A percentile compares a stretch with the other conserved stretches of the same genome.
phyloP scores from a whole-genome alignment of 2,329 filamentous ascomycete genomes.

The Penicillium sp. region DNA sequence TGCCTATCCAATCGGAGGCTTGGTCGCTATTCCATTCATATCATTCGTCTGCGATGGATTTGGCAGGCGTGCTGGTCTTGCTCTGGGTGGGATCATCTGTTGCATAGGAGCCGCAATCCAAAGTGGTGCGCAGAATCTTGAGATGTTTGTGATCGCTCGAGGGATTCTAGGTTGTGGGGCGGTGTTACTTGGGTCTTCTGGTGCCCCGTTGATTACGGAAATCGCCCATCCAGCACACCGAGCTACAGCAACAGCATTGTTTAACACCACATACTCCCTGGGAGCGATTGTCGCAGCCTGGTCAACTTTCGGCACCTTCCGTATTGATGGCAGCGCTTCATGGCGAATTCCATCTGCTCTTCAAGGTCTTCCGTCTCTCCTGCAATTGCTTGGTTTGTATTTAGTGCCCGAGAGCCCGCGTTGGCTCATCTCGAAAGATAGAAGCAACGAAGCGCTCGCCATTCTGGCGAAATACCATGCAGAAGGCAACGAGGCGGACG shows the following conservation, averaged over 20 bases:
- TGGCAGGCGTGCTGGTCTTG: not conserved
- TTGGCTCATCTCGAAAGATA: conserved; percentile 65
- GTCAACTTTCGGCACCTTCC: not conserved
- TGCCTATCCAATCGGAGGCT: not conserved
- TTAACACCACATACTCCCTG: not conserved
- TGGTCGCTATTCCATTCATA: not conserved
- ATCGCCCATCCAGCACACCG: not conserved
- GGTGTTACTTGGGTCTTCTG: not conserved
- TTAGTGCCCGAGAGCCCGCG: conserved; percentile 65
- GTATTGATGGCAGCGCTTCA: conserved; percentile 29
- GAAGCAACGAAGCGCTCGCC: conserved; percentile 61
- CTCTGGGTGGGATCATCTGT: not conserved
- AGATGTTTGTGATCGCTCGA: not conserved
- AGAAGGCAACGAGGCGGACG: conserved; percentile 51
- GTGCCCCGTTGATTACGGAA: not conserved
- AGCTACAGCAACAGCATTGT: not conserved
- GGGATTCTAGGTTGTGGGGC: not conserved
- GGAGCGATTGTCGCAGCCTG: not conserved
- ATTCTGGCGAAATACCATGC: conserved; percentile 66
- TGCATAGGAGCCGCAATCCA: not conserved
- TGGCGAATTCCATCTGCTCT: conserved; percentile 18
- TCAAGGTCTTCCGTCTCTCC: conserved; percentile 8
- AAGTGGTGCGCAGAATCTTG: not conserved
- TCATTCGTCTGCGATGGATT: not conserved
- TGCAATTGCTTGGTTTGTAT: conserved; percentile 2